A percentile compares a stretch with the other conserved stretches of the same genome.
Evolutionary conservation across 2,329 filamentous ascomycete species (phyloP).

Genomic region (Calonectria henricotiae): DNA sequence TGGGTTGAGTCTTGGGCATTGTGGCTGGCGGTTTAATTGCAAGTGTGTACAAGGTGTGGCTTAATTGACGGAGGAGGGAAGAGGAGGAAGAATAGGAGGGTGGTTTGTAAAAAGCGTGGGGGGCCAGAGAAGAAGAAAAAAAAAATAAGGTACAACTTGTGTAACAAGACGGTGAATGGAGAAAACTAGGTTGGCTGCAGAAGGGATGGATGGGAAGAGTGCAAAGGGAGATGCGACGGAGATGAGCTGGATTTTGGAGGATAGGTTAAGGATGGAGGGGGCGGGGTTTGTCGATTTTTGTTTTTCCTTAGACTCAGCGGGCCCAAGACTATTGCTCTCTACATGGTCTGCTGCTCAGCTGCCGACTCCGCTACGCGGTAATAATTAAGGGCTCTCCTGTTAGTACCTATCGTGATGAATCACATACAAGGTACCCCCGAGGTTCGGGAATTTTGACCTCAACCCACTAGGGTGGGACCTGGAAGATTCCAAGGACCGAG

Average conservation of each 20-base stretch:
- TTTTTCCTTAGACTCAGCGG: conserved; percentile 2
- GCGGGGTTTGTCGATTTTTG: conserved; percentile 36
- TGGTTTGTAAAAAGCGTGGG: neutral
- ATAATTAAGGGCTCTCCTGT: conserved; percentile 29
- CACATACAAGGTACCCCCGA: conserved; percentile 32
- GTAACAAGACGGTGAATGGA: neutral
- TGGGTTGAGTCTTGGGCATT: conserved; percentile 74
- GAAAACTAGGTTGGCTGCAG: conserved; percentile 10
- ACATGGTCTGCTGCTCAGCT: conserved; percentile 20
- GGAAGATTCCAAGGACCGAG: conserved; percentile 18
- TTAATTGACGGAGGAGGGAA: conserved; percentile 1
- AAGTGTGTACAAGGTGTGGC: conserved; percentile 18
- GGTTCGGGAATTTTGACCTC: conserved; percentile 28
- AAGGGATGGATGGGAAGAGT: conserved; percentile 8
- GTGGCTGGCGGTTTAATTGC: conserved; percentile 47
- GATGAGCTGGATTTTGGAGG: conserved; percentile 31
- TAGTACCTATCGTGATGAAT: conserved; percentile 19
- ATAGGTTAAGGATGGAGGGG: conserved; percentile 34
- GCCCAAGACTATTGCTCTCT: conserved; percentile 20
- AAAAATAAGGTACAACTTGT: neutral
- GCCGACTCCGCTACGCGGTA: conserved; percentile 23
- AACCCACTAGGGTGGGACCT: conserved; percentile 19
- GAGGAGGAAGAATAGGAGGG: conserved; percentile 9
- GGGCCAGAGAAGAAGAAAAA: neutral
- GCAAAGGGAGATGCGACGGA: conserved; percentile 21